Percentiles rank a stretch among this genome's conserved stretches.
These are phyloP conservation scores for Diplocarpon rosae DNA, from an alignment of 2,329 filamentous ascomycete genomes.

Conservation along the genomic window DNA sequence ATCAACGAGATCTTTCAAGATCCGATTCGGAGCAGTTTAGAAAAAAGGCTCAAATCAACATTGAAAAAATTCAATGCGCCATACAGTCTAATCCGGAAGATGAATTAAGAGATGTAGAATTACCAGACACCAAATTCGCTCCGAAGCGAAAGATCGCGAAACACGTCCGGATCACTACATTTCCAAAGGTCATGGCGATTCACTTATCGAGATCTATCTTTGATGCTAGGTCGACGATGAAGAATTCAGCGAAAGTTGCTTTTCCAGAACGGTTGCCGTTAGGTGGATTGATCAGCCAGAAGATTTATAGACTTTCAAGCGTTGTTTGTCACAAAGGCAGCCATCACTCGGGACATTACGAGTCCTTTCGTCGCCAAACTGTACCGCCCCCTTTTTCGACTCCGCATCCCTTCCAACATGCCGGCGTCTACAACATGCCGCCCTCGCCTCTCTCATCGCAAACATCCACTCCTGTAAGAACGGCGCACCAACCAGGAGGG, in stretches of 20 bases:
- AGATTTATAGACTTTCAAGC: conserved; percentile 73
- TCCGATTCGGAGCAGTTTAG: conserved; percentile 42
- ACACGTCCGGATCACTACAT: conserved; percentile 75
- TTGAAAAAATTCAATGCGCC: conserved; percentile 55
- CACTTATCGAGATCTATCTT: conserved; percentile 92
- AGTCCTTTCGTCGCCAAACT: conserved; percentile 84
- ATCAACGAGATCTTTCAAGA: conserved; percentile 45
- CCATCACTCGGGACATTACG: conserved; percentile 94
- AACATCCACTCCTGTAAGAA: conserved; percentile 26
- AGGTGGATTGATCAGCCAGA: conserved; percentile 66
- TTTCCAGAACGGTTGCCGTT: conserved; percentile 83
- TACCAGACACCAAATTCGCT: conserved; percentile 64
- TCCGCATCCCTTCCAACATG: conserved; percentile 64
- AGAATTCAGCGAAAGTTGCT: conserved; percentile 87
- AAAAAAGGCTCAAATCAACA: conserved; percentile 42
- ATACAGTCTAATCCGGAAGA: conserved; percentile 75
- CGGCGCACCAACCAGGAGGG: conserved; percentile 25
- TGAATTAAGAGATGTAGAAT: conserved; percentile 55
- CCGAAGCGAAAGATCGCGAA: conserved; percentile 79
- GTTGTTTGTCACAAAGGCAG: conserved; percentile 92
- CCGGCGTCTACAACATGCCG: conserved; percentile 48
- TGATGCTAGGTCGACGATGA: conserved; percentile 66
- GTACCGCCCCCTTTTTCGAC: conserved; percentile 72
- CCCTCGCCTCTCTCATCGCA: conserved; percentile 19
- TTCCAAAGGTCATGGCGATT: conserved; percentile 82